Conservation (phyloP, 2,329 filamentous ascomycete species). For the Emmonsia crescens region DNA sequence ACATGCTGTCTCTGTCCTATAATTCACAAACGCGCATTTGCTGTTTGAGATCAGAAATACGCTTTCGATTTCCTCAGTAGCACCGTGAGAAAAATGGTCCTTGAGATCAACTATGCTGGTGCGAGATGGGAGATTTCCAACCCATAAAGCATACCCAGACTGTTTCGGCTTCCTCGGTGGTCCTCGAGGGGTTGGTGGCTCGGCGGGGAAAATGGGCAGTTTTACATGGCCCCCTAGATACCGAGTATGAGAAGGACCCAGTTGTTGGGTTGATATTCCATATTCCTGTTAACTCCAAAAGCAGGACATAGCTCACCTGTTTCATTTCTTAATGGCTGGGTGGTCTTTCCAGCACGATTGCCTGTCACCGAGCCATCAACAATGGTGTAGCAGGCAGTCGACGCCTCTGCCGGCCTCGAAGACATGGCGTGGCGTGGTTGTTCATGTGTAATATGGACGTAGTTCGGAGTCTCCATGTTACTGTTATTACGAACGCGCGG, state of each 20-base stretch:
- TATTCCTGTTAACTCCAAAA: background rate
- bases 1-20: constrained; percentile 68
- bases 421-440: background rate
- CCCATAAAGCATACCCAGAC: constrained; percentile 84
- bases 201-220: constrained; percentile 5
- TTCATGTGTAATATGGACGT: background rate
- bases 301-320: background rate
- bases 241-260: background rate
- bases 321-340: background rate
- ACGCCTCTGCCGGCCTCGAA: background rate
- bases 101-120: constrained; percentile 77
- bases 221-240: constrained; percentile 1
- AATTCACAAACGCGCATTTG: constrained; percentile 96
- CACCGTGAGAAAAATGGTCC: constrained; percentile 74
- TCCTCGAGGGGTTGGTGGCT: constrained; percentile 42
- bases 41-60: constrained; percentile 93
- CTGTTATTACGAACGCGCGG: background rate
- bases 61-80: constrained; percentile 66
- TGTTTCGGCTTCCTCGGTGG: constrained; percentile 56
- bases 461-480: background rate
- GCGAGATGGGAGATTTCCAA: constrained; percentile 82
- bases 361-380: background rate
- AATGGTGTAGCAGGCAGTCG: background rate
- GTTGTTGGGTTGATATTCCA: background rate
- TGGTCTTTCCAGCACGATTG: background rate